Evolutionary conservation across 2,329 filamentous ascomycete genomes (phyloP), one percentile per base, ranked within the genome.

Genomic region (Penicillium sp.): DNA sequence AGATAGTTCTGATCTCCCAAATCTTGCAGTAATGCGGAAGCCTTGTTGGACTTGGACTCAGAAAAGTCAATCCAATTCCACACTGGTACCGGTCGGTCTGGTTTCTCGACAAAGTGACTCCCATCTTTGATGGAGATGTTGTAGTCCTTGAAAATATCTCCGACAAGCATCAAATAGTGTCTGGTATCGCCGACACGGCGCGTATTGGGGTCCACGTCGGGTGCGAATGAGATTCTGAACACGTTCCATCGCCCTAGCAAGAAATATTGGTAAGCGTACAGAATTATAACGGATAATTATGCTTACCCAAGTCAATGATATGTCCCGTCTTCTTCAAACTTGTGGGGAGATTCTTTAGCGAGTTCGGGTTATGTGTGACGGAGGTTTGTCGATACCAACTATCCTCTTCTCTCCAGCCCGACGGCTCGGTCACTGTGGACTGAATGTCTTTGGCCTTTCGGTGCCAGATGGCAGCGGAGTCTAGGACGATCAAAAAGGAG

Each of bases 351-450:
- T 58, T 62, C 9, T 64, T 66, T 7, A 79, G 68, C 15, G 60
- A 62, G 9, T 69, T 61, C 9, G 76, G 75, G 36, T 77, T 67
- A 54, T 79, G 76, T n/a, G 83, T 78, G 25, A 90, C 81, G 60
- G 85, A 81, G 0, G 86, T 88, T 63, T 88, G 85, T 21, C 87
- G 81, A 55, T 79, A 84, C 86, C 85, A 89, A 0, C 78, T 74
- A 60, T 84, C 79, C 58, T 76, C 76, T 23, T 84, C 81, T 45
- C 71, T 78, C 86, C 86, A 89, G n/a, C 51, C 67, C 15, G 69
- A 63, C 48, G 73, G 67, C 11, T 73, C 67, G 7, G 75, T 69
- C 60, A 84, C 80, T 2, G 78, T 81, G 9, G 61, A 36, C 16
- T 65, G 61, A 23, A 70, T 62, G 39, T 75, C 66, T 39, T 67